phyloP scores from a whole-genome alignment of 1,284 basidiomycete species.

The Stygiomarasmius scandens region DNA sequence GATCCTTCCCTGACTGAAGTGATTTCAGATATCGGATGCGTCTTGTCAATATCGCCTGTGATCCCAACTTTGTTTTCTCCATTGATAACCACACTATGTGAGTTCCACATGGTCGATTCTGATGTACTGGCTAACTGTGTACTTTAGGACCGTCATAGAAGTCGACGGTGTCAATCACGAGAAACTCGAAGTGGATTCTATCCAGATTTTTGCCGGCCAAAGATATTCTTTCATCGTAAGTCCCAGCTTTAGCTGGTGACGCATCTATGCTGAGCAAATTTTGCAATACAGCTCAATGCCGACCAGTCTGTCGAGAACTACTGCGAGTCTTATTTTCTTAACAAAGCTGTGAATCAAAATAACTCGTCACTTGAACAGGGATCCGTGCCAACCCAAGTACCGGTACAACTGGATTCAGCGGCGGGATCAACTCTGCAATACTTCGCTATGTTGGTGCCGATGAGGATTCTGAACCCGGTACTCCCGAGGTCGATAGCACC shows the following conservation, averaged over 20 bases:
- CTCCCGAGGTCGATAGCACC: conserved; percentile 5
- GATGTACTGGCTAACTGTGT: too few relatives aligned
- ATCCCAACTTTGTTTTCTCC: conserved; percentile 19
- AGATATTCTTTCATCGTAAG: conserved; percentile 24
- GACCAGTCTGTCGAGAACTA: conserved; percentile 42
- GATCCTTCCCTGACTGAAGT: too few relatives aligned
- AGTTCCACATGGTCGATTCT: too few relatives aligned
- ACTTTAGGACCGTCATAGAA: conserved; percentile 50
- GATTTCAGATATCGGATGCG: too few relatives aligned
- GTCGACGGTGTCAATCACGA: conserved; percentile 47
- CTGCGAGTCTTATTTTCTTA: too few relatives aligned
- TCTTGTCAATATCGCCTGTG: conserved; percentile 11
- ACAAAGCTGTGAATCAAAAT: too few relatives aligned
- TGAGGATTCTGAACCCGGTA: conserved; percentile 14
- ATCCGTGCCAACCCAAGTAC: conserved; percentile 30
- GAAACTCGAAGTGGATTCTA: conserved; percentile 41
- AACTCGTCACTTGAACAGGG: too few relatives aligned
- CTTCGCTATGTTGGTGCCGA: conserved; percentile 33
- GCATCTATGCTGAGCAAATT: conserved; percentile 11
- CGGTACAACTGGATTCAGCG: too few relatives aligned
- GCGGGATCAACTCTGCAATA: conserved; percentile 38
- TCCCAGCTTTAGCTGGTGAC: too few relatives aligned
- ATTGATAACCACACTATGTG: too few relatives aligned
- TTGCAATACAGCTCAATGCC: conserved; percentile 29
- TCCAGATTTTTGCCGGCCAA: too few relatives aligned